Evolutionary conservation across 345 rosid species (phyloP).

Genomic region (Populus tremula): DNA sequence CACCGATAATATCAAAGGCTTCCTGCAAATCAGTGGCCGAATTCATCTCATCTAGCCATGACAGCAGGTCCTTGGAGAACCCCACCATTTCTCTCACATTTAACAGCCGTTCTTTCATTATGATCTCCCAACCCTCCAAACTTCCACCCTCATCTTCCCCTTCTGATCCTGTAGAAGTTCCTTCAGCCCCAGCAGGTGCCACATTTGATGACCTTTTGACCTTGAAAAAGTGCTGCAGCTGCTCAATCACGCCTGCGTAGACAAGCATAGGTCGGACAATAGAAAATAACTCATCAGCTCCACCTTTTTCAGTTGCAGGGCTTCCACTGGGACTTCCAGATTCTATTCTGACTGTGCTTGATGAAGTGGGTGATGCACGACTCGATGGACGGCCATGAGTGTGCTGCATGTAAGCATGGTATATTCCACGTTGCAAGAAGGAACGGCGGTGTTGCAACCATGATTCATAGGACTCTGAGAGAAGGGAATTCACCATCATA

Average conservation of each 20-base stretch:
- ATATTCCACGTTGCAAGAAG: constrained; percentile 85
- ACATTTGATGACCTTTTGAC: constrained; percentile 43
- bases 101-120: constrained; percentile 67
- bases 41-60: constrained; percentile 83
- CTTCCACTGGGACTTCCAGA: constrained; percentile 44
- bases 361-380: constrained; percentile 29
- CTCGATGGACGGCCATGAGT: constrained; percentile 61
- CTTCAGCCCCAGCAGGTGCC: constrained; percentile 37
- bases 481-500: constrained; percentile 97
- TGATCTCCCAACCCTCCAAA: constrained; percentile 72
- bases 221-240: constrained; percentile 78
- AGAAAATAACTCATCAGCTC: constrained; percentile 55
- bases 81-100: constrained; percentile 80
- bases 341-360: constrained; percentile 33
- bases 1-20: constrained; percentile 81
- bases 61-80: constrained; percentile 72
- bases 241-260: constrained; percentile 87
- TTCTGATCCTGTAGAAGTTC: constrained; percentile 30
- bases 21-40: constrained; percentile 75
- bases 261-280: constrained; percentile 77
- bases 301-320: constrained; percentile 35
- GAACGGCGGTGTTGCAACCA: constrained; percentile 86
- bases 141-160: constrained; percentile 45
- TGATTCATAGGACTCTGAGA: constrained; percentile 82
- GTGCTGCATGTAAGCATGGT: constrained; percentile 90